Base-by-base conservation (phyloP, 768 basidiomycete genomes). In the Boletus subcaerulescens region DNA sequence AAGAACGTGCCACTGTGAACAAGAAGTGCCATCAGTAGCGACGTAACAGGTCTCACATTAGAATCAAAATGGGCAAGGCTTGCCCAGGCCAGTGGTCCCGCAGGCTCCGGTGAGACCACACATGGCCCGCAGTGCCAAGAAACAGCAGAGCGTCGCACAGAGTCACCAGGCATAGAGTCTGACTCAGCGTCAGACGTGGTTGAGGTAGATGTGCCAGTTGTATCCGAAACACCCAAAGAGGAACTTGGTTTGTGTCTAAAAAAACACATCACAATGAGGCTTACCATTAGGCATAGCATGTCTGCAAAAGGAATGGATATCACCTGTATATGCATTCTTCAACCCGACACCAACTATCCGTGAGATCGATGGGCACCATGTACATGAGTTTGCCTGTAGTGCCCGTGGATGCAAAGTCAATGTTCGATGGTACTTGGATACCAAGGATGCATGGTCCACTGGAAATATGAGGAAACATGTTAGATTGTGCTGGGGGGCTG, bases 261-360 rank as follows among this genome's bases (percentile, higher is more conserved):
- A 36, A 36, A 36, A 36, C 7, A 8, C 0, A 15, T 36, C 15
- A 0, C 1, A 36, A 17, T 1, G 15, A 36, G 36, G 36, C 40
- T 41, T 22, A 41, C 4, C 7, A 1, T 41, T 22, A 13, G 20
- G 9, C 12, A 22, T 22, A 43, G 42, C 7, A 29, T 10, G 7
- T 9, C 24, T 29, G 33, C 3, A 18, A 10, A 66, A 64, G 38
- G 60, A 70, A 5, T 75, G 73, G 71, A 67, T 53, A 2, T 61
- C 71, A 46, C 65, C 71, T 0, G 52, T 72, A 11, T 77, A 77
- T 62, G 69, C 64, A 0, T 74, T 75, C 60, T 76, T 69, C 40
- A 33, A 71, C 1, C 64, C 66, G 0, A 50, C 4, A 0, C 60
- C 64, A 1, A 26, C 14, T 0, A 65, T 73, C 39, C 58, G 52